phyloP scores from a whole-genome alignment of 176 grass and related monocot species.

The Cenchrus fungigraminus region DNA sequence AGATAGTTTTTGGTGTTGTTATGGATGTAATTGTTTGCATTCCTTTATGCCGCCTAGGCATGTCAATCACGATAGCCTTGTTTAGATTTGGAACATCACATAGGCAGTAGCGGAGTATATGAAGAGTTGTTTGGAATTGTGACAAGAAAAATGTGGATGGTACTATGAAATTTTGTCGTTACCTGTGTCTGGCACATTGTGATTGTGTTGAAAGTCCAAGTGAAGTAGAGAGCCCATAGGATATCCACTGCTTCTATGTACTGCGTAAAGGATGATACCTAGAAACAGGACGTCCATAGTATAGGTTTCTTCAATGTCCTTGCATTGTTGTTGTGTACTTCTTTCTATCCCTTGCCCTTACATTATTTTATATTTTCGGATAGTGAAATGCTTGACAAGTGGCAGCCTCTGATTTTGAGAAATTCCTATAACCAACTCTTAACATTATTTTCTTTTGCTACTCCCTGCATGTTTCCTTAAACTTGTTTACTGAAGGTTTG shows the following conservation, averaged over 20 bases:
- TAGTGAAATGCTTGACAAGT: slow-evolving; percentile 17
- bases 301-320: slow-evolving; percentile 29
- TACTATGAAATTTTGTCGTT: slow-evolving; percentile 43
- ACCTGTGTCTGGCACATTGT: slow-evolving; percentile 20
- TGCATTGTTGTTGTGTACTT: slow-evolving; percentile 11
- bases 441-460: neutral
- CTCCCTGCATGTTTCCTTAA: neutral
- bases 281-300: slow-evolving; percentile 10
- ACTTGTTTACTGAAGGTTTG: neutral
- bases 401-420: neutral
- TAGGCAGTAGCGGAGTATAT: slow-evolving; percentile 26
- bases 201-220: slow-evolving; percentile 33
- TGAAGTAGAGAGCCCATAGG: neutral
- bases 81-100: neutral
- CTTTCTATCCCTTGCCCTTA: neutral
- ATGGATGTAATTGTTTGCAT: neutral
- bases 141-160: slow-evolving; percentile 38
- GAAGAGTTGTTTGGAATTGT: slow-evolving; percentile 27
- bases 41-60: neutral
- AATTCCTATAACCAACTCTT: neutral
- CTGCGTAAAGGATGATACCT: slow-evolving; percentile 6
- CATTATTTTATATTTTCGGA: neutral
- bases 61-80: slow-evolving; percentile 13
- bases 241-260: slow-evolving; percentile 25
- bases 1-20: neutral